Evolutionary conservation across 2,329 filamentous ascomycete genomes (phyloP), one percentile per base, ranked within the genome.

Genomic region (Cephalotrichum gorgonifer): DNA sequence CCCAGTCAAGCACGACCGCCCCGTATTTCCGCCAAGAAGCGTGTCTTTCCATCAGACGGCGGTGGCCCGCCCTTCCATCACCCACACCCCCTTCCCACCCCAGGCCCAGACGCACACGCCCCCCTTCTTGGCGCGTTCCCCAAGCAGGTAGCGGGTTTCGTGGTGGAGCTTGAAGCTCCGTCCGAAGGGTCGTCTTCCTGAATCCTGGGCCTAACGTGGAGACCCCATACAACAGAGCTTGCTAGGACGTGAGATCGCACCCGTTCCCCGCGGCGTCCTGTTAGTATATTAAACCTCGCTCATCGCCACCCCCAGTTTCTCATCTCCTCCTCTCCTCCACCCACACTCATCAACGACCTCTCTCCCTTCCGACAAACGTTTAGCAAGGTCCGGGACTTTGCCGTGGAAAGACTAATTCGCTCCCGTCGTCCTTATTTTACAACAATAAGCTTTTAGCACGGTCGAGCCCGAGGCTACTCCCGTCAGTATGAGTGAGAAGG

Each of bases 11-110:
- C 22, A 20, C 35, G 15, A 38, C 33, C 35, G 17, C 12, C 4
- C 35, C n/a, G 17, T 6, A n/a, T 20, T 8, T 39, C 35, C 22
- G 17, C n/a, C 11, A 11, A 22, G 12, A 2, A 82, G 93, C n/a
- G 84, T 86, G 0, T 94, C 30, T 83, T 94, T 44, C 35, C 31
- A 48, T 14, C 0, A 88, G 85, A 15, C 87, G 88, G 20, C 93
- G 91, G 81, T 93, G 86, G 30, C 88, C 88, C 57, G 88, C 93
- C 61, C 5, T 22, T 22, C 35, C 35, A 11, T 39, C 17, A 22
- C n/a, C 6, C 35, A 20, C 35, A 20, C 35, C 6, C 35, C 35
- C 35, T 20, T 39, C n/a, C n/a, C n/a, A 3, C 17, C 17, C 7
- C 35, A 39, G 17, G n/a, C 35, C 17, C 35, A 3, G 35, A 20